These are phyloP conservation scores for Podaxis sp. DNA, from an alignment of 768 basidiomycete species.

Conservation along the genomic window DNA sequence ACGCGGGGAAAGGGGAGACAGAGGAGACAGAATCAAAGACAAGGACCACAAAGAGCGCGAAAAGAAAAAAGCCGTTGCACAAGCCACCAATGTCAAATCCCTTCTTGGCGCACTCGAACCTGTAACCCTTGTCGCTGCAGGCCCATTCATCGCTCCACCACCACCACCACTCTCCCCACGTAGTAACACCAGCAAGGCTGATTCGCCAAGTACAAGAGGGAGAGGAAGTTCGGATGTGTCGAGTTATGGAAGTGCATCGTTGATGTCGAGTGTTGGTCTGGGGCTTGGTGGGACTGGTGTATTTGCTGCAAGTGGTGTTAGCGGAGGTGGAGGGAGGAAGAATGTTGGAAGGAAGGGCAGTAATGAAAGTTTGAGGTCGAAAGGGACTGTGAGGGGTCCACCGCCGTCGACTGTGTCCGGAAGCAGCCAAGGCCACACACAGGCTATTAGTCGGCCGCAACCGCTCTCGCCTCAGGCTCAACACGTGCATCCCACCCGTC, in stretches of 20 bases:
- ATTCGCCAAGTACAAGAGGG: neutral
- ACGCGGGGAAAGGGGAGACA: neutral
- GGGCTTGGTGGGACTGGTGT: neutral
- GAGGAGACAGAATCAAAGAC: neutral
- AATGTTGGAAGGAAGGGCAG: conserved; percentile 1
- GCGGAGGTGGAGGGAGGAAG: neutral
- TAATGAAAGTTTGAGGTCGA: conserved; percentile 7
- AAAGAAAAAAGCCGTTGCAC: conserved; percentile 6
- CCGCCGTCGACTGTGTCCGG: neutral
- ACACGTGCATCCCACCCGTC: neutral
- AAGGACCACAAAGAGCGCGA: neutral
- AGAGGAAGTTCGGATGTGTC: conserved; percentile 8
- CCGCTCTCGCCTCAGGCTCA: too few relatives aligned
- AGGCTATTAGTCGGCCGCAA: too few relatives aligned
- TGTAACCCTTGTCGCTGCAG: neutral
- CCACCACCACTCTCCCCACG: neutral
- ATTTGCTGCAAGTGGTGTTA: neutral
- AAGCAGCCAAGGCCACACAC: neutral
- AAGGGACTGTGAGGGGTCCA: neutral
- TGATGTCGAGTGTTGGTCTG: neutral
- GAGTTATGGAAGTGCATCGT: neutral
- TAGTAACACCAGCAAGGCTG: neutral
- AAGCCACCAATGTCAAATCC: neutral
- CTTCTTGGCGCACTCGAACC: conserved; percentile 9
- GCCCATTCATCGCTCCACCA: neutral